Evolutionary conservation across 2,329 filamentous ascomycete species (phyloP).

Genomic region (Metarhizium humberi): DNA sequence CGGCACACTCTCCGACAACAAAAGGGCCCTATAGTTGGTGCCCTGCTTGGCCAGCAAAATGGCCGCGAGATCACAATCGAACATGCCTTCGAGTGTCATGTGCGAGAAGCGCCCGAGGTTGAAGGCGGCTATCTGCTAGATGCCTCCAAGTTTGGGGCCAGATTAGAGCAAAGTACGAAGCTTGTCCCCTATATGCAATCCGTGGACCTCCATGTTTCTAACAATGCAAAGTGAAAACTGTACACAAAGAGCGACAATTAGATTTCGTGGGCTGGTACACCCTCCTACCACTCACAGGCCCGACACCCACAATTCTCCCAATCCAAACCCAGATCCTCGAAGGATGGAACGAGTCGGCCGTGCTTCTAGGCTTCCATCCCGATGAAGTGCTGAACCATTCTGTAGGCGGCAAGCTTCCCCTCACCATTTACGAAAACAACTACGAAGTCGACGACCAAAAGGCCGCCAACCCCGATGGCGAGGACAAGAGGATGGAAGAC

Average conservation of each 20-base stretch:
- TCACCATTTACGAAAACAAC: conserved; percentile 84
- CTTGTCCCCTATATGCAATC: neutral
- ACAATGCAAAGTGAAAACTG: conserved; percentile 61
- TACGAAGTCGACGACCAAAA: conserved; percentile 58
- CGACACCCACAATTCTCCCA: conserved; percentile 56
- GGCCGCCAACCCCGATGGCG: conserved; percentile 35
- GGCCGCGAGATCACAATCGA: conserved; percentile 87
- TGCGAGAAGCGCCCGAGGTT: conserved; percentile 30
- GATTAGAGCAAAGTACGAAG: conserved; percentile 75
- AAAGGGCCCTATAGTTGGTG: conserved; percentile 70
- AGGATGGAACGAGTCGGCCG: conserved; percentile 71
- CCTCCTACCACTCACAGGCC: conserved; percentile 62
- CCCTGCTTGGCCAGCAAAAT: conserved; percentile 84
- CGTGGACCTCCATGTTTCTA: neutral
- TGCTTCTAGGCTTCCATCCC: conserved; percentile 82
- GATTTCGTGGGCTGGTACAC: conserved; percentile 93
- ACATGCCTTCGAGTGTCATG: conserved; percentile 79
- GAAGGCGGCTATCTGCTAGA: conserved; percentile 56
- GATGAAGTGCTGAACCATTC: conserved; percentile 42
- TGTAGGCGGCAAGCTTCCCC: conserved; percentile 70
- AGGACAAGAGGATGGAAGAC: conserved; percentile 67
- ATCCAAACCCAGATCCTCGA: conserved; percentile 72
- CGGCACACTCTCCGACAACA: conserved; percentile 74
- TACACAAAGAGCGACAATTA: conserved; percentile 75
- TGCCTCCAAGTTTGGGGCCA: conserved; percentile 61